These are phyloP conservation scores for Mycena chlorophos DNA, from an alignment of 768 basidiomycete genomes.

Conservation along the genomic window DNA sequence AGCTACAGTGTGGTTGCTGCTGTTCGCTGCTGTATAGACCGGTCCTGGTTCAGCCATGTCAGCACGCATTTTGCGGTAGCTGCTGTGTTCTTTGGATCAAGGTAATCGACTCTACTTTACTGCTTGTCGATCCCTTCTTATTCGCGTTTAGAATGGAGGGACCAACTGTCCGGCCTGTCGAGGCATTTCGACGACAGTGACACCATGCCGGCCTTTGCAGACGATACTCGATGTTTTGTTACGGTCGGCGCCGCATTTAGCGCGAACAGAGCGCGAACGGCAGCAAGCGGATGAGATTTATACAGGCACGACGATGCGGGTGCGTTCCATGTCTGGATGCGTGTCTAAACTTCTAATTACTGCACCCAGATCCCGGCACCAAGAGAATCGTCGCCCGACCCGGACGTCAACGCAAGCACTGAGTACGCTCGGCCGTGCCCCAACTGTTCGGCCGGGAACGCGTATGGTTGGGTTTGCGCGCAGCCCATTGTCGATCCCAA, in stretches of 20 bases:
- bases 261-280: slow-evolving; percentile 68
- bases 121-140: slow-evolving; percentile 8
- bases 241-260: slow-evolving; percentile 67
- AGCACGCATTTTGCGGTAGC: slow-evolving; percentile 90
- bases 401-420: slow-evolving; percentile 62
- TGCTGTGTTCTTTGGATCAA: slow-evolving; percentile 83
- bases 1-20: slow-evolving; percentile 86
- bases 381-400: slow-evolving; percentile 74
- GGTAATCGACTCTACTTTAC: slow-evolving; percentile 41
- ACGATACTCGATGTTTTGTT: slow-evolving; percentile 70
- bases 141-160: slow-evolving; percentile 66
- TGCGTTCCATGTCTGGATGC: slow-evolving; percentile 34
- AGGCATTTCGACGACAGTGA: slow-evolving; percentile 62
- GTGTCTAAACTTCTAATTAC: slow-evolving; percentile 10
- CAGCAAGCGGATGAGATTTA: slow-evolving; percentile 85
- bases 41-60: slow-evolving; percentile 80
- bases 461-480: slow-evolving; percentile 80
- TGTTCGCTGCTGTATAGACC: slow-evolving; percentile 79
- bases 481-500: slow-evolving; percentile 74
- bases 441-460: slow-evolving; percentile 69
- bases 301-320: slow-evolving; percentile 62
- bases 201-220: slow-evolving; percentile 74
- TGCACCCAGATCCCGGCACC: slow-evolving; percentile 67
- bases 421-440: slow-evolving; percentile 80
- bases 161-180: slow-evolving; percentile 84